Evolutionary conservation across 305 asterid genomes (phyloP).

Genomic region (Fraxinus platypoda): DNA sequence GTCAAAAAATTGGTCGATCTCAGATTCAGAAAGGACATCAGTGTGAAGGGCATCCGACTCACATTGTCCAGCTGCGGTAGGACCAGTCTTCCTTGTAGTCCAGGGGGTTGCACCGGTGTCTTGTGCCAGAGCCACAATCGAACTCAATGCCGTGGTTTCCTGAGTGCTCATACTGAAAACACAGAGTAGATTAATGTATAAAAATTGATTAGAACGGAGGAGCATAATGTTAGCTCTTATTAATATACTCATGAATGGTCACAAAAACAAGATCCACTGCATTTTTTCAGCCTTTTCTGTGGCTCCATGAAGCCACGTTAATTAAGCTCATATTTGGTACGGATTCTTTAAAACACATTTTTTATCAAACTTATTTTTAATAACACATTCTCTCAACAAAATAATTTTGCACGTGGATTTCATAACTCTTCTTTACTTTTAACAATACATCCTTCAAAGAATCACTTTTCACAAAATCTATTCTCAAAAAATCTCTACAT

Average conservation of each 20-base stretch:
- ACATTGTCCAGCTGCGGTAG: background rate
- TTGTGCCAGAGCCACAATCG: background rate
- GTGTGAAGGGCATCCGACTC: background rate
- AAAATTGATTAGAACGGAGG: background rate
- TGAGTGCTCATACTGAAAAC: background rate
- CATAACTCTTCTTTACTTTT: too few species aligned
- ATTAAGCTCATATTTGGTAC: too few species aligned
- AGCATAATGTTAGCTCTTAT: background rate
- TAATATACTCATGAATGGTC: background rate
- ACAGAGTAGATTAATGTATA: background rate
- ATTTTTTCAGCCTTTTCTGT: background rate
- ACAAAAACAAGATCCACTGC: background rate
- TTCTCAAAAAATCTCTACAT: too few species aligned
- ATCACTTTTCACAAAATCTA: too few species aligned
- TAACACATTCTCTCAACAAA: too few species aligned
- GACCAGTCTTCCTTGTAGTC: background rate
- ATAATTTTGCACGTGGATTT: too few species aligned
- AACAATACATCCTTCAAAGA: too few species aligned
- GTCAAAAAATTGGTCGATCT: background rate
- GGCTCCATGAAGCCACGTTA: background rate
- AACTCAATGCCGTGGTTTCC: conserved; percentile 15
- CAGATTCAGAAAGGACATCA: background rate
- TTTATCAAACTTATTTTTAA: too few species aligned
- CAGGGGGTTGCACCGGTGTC: background rate
- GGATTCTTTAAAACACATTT: too few species aligned